A percentile compares a stretch with the other conserved stretches of the same genome.
These are phyloP conservation scores for Inosperma sp. DNA, from an alignment of 768 basidiomycete species.

Conservation along the genomic window DNA sequence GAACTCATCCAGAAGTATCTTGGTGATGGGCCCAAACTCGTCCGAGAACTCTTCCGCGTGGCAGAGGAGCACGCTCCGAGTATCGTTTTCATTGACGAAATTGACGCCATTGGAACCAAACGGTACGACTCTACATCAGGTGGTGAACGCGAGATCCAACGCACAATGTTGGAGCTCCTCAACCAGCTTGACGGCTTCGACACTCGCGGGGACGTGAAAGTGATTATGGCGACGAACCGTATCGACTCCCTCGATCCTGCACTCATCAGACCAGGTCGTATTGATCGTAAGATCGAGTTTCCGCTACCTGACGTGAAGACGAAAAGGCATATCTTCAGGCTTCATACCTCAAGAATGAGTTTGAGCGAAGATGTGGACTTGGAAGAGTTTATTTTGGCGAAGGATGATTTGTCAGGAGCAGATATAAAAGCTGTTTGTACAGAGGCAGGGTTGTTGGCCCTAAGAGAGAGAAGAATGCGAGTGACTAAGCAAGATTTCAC, in stretches of 20 bases:
- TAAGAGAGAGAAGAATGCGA: slow-evolving; percentile 92
- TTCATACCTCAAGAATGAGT: slow-evolving; percentile 96
- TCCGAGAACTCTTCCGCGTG: slow-evolving; percentile 93
- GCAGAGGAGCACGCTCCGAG: slow-evolving; percentile 98
- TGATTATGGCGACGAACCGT: slow-evolving; percentile 99
- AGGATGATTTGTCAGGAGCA: slow-evolving; percentile 94
- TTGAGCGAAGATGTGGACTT: slow-evolving; percentile 83
- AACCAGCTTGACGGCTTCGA: slow-evolving; percentile 99
- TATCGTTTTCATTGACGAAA: slow-evolving; percentile 99
- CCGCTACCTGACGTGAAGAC: slow-evolving; percentile 97
- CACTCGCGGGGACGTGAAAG: slow-evolving; percentile 98
- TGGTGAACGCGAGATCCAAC: slow-evolving; percentile 97
- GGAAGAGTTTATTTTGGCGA: slow-evolving; percentile 92
- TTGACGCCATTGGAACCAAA: slow-evolving; percentile 97
- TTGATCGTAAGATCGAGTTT: slow-evolving; percentile 98
- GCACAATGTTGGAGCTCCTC: slow-evolving; percentile 97
- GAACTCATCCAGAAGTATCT: slow-evolving; percentile 99
- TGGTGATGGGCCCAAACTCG: slow-evolving; percentile 97
- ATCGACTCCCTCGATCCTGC: slow-evolving; percentile 98
- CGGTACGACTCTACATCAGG: slow-evolving; percentile 99
- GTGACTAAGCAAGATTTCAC: slow-evolving; percentile 91
- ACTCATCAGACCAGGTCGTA: slow-evolving; percentile 95
- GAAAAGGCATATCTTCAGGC: slow-evolving; percentile 96
- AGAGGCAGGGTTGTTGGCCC: slow-evolving; percentile 92
- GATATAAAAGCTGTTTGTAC: slow-evolving; percentile 99